A percentile compares a stretch with the other conserved stretches of the same genome.
These are phyloP conservation scores for Pulveroboletus ravenelii DNA, from an alignment of 768 basidiomycete species.

Conservation along the genomic window DNA sequence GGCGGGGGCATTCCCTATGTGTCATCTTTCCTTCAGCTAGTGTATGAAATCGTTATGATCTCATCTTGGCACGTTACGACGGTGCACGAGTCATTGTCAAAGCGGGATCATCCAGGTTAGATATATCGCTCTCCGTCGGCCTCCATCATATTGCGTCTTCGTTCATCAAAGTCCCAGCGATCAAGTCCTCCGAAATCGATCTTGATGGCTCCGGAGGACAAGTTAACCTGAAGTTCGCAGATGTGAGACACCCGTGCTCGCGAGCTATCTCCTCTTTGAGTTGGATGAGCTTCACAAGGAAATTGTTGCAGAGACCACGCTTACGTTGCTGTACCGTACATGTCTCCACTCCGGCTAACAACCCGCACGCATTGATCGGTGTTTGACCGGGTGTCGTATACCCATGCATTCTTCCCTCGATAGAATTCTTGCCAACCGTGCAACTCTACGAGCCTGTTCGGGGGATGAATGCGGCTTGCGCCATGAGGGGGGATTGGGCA, in stretches of 20 bases:
- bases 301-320: constrained; percentile 16
- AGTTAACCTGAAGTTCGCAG: constrained; percentile 66
- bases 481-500: constrained; percentile 46
- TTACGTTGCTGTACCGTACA: constrained; percentile 77
- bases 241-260: constrained; percentile 66
- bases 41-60: constrained; percentile 20
- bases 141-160: constrained; percentile 60
- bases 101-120: neutral
- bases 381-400: constrained; percentile 68
- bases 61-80: constrained; percentile 4
- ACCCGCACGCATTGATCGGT: constrained; percentile 61
- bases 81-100: neutral
- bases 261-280: constrained; percentile 73
- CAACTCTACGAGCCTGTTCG: constrained; percentile 57
- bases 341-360: constrained; percentile 55
- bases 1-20: constrained; percentile 13
- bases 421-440: constrained; percentile 73
- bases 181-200: constrained; percentile 77
- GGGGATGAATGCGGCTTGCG: constrained; percentile 42
- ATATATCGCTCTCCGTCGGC: constrained; percentile 27
- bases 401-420: constrained; percentile 63
- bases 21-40: constrained; percentile 24
- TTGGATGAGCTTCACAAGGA: constrained; percentile 3
- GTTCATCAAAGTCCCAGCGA: constrained; percentile 63
- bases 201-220: constrained; percentile 54